A percentile compares a stretch with the other conserved stretches of the same genome.
Evolutionary conservation across 2,329 filamentous ascomycete genomes (phyloP).

Genomic region (Ramularia collo-cygni): DNA sequence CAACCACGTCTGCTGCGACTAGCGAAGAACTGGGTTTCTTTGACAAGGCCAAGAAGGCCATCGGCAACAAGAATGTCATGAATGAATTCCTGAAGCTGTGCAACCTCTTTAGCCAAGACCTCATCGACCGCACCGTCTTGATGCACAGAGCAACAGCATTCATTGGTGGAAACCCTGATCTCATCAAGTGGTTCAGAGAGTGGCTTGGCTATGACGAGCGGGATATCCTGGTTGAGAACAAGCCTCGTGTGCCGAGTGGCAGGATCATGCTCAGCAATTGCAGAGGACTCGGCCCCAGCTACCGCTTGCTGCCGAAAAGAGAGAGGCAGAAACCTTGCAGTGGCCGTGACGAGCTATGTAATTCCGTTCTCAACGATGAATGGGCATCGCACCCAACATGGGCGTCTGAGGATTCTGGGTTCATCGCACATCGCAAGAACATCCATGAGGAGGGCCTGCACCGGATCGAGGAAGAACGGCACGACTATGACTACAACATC

Average conservation of each 20-base stretch:
- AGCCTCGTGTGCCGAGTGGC: conserved; percentile 65
- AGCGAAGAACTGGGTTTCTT: conserved; percentile 90
- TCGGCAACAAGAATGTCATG: conserved; percentile 85
- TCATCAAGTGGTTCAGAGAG: conserved; percentile 81
- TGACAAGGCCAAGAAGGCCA: conserved; percentile 91
- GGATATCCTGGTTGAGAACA: conserved; percentile 73
- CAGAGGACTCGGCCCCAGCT: conserved; percentile 90
- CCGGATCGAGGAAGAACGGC: conserved; percentile 92
- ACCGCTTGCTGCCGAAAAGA: conserved; percentile 81
- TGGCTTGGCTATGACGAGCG: conserved; percentile 74
- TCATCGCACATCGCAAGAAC: conserved; percentile 96
- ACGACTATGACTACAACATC: conserved; percentile 98
- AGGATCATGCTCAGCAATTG: conserved; percentile 93
- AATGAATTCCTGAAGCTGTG: conserved; percentile 96
- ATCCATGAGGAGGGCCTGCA: conserved; percentile 90
- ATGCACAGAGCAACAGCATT: conserved; percentile 78
- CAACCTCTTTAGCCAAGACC: conserved; percentile 87
- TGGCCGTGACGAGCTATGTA: conserved; percentile 89
- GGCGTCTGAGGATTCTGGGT: conserved; percentile 96
- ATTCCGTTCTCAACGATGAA: conserved; percentile 88
- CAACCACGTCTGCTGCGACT: conserved; percentile 63
- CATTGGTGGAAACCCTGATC: conserved; percentile 78
- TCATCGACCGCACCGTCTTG: conserved; percentile 79
- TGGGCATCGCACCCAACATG: conserved; percentile 99
- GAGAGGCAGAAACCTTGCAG: conserved; percentile 89